A percentile compares a stretch with the other conserved stretches of the same genome.
phyloP scores from a whole-genome alignment of 83 land plant species.

The Larix sibirica region DNA sequence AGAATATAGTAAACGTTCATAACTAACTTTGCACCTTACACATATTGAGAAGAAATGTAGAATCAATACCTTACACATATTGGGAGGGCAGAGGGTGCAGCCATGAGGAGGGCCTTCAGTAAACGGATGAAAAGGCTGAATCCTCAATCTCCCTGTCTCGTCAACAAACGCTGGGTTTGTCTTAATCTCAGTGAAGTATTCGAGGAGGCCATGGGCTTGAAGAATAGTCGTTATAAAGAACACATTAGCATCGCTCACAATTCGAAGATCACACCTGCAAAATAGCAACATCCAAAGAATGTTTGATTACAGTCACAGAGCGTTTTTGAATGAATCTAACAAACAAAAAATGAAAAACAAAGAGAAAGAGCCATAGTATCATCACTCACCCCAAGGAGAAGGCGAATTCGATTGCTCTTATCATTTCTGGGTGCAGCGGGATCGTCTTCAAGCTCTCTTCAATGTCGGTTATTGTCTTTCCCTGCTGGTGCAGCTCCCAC shows the following conservation, averaged over 20 bases:
- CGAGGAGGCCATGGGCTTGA: slow-evolving; percentile 42
- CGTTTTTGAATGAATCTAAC: too few species aligned
- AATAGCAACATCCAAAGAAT: background rate
- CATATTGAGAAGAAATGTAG: slow-evolving; percentile 72
- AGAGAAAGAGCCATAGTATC: background rate
- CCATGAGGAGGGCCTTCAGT: slow-evolving; percentile 59
- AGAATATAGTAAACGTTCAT: too few species aligned
- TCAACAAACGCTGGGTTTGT: slow-evolving; percentile 76
- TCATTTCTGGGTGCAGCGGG: slow-evolving; percentile 62
- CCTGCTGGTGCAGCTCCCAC: slow-evolving; percentile 60
- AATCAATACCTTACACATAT: slow-evolving; percentile 91
- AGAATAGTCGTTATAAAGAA: slow-evolving; percentile 85
- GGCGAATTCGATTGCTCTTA: slow-evolving; percentile 61
- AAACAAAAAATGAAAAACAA: background rate
- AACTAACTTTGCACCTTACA: slow-evolving; percentile 64
- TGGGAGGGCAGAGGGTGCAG: slow-evolving; percentile 88
- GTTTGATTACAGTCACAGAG: too few species aligned
- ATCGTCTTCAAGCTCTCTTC: slow-evolving; percentile 38
- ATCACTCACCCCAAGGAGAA: slow-evolving; percentile 49
- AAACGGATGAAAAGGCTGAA: slow-evolving; percentile 66
- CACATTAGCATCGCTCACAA: slow-evolving; percentile 88
- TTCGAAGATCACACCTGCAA: slow-evolving; percentile 80
- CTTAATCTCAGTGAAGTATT: slow-evolving; percentile 72
- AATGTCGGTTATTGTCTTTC: slow-evolving; percentile 67
- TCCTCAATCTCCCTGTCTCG: slow-evolving; percentile 68